Evolutionary conservation across 495 filamentous ascomycete genomes (phyloP), one percentile per base, ranked within the genome.

Genomic region (Penicillium arizonense): DNA sequence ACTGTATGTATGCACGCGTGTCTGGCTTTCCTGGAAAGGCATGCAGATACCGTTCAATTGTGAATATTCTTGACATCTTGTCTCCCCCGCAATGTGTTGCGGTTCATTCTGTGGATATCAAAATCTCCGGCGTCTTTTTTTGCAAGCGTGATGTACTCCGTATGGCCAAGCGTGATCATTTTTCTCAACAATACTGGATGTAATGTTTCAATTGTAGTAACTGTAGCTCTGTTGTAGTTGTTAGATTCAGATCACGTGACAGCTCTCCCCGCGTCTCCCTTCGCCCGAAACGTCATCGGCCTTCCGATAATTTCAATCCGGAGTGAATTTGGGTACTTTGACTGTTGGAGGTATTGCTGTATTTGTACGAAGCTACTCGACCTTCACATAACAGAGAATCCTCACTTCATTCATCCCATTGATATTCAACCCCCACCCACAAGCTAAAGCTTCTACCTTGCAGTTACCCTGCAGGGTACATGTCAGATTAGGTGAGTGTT

Each of bases 281-380:
- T 75, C 68, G 70, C 40, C 72, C 72, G 72, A 72, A 58, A 67
- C 57, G 66, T 69, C 67, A 68, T 66, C 56, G 45, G 21, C 9
- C 18, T 18, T 13, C 46, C 21, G 14, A 26, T 18, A 26, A 16
- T 5, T 30, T 30, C 28, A 9, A 30, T 30, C 28, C 28, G 0
- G 28, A 30, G 4, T 30, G 28, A 30, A 30, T 7, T 30, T 30
- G 6, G 9, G 9, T 5, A 10, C 28, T 30, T 0, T 0, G 28
- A 30, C 8, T 30, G 28, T 30, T 9, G 28, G 13, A 26, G 12
- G n/a, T 11, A 18, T 12, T 16, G 13, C 16, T 21, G 1, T n/a
- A 16, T 32, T 43, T 26, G 9, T 36, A 18, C 16, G 35, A n/a
- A 26, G 18, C 23, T 26, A 38, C 18, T 41, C 18, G 7, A 35